Evolutionary conservation across 495 filamentous ascomycete species (phyloP).

Genomic region (Tuber umbilicatum): DNA sequence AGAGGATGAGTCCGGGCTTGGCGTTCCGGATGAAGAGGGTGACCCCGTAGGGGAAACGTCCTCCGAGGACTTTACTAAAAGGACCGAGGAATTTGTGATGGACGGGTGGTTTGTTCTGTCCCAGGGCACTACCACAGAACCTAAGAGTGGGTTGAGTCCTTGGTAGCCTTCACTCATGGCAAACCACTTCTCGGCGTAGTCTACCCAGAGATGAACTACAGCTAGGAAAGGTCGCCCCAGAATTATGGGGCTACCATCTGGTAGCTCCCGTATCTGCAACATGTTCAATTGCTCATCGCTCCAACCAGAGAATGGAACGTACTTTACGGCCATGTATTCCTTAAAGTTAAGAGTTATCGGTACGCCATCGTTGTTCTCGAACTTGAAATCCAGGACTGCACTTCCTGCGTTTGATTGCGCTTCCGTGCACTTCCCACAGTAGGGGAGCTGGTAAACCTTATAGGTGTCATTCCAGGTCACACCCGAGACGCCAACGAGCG

Average conservation of each 20-base stretch:
- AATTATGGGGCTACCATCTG: conserved; percentile 28
- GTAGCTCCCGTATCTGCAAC: conserved; percentile 22
- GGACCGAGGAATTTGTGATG: conserved; percentile 28
- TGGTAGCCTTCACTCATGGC: conserved; percentile 21
- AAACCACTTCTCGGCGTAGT: conserved; percentile 34
- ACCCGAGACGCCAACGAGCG: conserved; percentile 46
- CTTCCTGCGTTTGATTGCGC: conserved; percentile 2
- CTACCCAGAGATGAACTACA: conserved; percentile 34
- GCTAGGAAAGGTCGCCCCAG: conserved; percentile 33
- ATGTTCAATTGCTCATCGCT: conserved; percentile 11
- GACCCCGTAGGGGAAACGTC: background rate
- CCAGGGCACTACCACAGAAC: conserved; percentile 13
- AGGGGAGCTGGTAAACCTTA: conserved; percentile 53
- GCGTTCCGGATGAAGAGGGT: background rate
- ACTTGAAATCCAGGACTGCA: conserved; percentile 27
- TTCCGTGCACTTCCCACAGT: conserved; percentile 25
- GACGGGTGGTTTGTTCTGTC: conserved; percentile 19
- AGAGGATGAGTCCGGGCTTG: background rate
- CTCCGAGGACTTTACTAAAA: conserved; percentile 1
- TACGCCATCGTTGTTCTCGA: conserved; percentile 20
- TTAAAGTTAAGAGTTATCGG: conserved; percentile 16
- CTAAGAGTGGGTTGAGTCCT: background rate
- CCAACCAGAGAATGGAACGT: conserved; percentile 10
- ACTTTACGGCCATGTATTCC: conserved; percentile 19
- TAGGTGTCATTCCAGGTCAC: conserved; percentile 60